Evolutionary conservation across 768 basidiomycete species (phyloP).

Genomic region (Kwoniella dejecticola): DNA sequence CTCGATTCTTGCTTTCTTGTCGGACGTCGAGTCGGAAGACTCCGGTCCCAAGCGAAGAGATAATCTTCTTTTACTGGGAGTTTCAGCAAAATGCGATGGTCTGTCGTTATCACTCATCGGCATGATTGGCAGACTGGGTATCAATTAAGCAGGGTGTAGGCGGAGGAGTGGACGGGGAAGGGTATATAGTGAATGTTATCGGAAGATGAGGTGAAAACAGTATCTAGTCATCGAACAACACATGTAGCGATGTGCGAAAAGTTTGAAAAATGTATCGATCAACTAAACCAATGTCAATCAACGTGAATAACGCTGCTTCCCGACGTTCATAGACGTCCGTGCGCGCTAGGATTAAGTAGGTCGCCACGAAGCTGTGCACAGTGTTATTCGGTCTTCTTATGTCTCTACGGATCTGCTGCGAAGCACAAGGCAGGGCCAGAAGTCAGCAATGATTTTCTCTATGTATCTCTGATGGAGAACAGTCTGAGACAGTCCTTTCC

Average conservation of each 20-base stretch:
- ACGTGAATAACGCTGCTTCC: too few species aligned
- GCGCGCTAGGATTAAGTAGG: too few species aligned
- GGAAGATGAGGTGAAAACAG: neutral
- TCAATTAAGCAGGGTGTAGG: neutral
- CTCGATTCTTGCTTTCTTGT: slow-evolving; percentile 13
- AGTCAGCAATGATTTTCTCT: neutral
- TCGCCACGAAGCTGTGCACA: too few species aligned
- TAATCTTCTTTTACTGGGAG: slow-evolving; percentile 20
- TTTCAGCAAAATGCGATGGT: neutral
- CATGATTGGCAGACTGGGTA: neutral
- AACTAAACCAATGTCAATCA: too few species aligned
- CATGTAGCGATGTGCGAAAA: neutral
- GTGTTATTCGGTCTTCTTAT: too few species aligned
- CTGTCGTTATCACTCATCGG: neutral
- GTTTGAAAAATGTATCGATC: neutral
- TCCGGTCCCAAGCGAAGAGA: slow-evolving; percentile 11
- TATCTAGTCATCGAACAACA: neutral
- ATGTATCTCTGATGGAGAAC: neutral
- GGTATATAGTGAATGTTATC: slow-evolving; percentile 2
- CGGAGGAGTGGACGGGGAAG: neutral
- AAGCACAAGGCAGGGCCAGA: too few species aligned
- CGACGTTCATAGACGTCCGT: too few species aligned
- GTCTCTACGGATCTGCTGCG: too few species aligned
- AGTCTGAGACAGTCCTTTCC: neutral
- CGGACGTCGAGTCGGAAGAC: neutral